Evolutionary conservation across 2,329 filamentous ascomycete species (phyloP), one percentile per base, ranked within the genome.

Genomic region (Endoconidiophora laricicola): DNA sequence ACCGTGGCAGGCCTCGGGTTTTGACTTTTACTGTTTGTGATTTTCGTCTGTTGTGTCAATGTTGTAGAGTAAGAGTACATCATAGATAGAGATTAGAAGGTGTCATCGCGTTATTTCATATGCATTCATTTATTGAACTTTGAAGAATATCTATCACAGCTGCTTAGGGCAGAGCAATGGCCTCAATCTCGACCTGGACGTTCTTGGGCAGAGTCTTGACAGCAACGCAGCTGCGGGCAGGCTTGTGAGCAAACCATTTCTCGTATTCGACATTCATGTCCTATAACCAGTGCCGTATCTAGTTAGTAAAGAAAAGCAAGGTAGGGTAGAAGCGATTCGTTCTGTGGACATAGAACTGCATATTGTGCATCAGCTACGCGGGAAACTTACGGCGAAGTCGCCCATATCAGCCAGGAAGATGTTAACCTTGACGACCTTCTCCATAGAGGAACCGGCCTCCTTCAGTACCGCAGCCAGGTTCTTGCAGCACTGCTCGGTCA

Each of bases 381-480:
- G 29, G 5, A 47, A 29, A 62, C 71, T 57, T 60, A 74, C 72
- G 46, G 75, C 79, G 62, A 96, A 96, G 67, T 91, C 74, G 55
- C 73, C 76, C 90, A 96, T 96, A 66, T 93, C 83, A 46, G 83
- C 81, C 55, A 96, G 69, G 74, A 95, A 96, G 62, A 94, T 82
- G 63, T 80, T 86, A 59, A 87, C 83, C 75, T 95, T 94, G 68
- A 95, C 84, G 44, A 94, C 81, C 65, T 80, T 84, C 56, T 76
- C 67, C 53, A 96, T 74, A 48, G 74, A 77, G 20, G 83, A 88
- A 49, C 85, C 86, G 22, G 87, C 86, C 58, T 81, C 86, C 54
- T 79, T 75, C 47, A 96, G 78, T 52, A 96, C 86, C 41, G 84
- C 83, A 64, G 81, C 74, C 61, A 95, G 76, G 67, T 93, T 94